Evolutionary conservation across 108 stramenopile genomes (phyloP).

Genomic region (Tribonema minus): DNA sequence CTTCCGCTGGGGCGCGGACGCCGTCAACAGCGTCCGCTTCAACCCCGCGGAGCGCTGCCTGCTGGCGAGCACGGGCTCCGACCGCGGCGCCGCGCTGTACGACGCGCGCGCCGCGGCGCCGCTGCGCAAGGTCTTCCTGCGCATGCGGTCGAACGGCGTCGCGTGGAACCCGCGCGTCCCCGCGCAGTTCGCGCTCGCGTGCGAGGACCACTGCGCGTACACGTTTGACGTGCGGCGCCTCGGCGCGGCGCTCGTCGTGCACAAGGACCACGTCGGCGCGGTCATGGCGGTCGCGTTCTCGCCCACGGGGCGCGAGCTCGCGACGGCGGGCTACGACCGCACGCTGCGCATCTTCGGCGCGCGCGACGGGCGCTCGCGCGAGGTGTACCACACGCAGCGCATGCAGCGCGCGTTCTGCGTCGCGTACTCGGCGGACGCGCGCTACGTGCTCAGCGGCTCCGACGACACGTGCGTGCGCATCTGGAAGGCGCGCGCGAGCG

Average conservation of each 20-base stretch:
- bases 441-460: conserved; percentile 84
- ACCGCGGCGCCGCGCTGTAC: conserved; percentile 86
- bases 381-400: conserved; percentile 93
- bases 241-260: conserved; percentile 71
- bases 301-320: conserved; percentile 96
- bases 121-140: conserved; percentile 68
- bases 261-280: conserved; percentile 95
- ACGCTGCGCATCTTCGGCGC: conserved; percentile 89
- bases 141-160: conserved; percentile 85
- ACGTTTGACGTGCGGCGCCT: conserved; percentile 92
- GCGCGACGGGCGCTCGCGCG: conserved; percentile 63
- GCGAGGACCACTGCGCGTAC: conserved; percentile 86
- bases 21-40: conserved; percentile 72
- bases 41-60: conserved; percentile 91
- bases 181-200: conserved; percentile 90
- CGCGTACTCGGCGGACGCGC: conserved; percentile 81
- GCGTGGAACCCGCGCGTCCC: conserved; percentile 99
- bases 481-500: conserved; percentile 90
- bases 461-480: conserved; percentile 95
- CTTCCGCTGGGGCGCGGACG: conserved; percentile 81
- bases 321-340: conserved; percentile 85
- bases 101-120: conserved; percentile 78
- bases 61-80: conserved; percentile 78
- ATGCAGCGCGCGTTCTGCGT: conserved; percentile 98
- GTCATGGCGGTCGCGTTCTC: conserved; percentile 87